Base-by-base conservation (phyloP, 495 filamentous ascomycete genomes). In the Halenospora varia region DNA sequence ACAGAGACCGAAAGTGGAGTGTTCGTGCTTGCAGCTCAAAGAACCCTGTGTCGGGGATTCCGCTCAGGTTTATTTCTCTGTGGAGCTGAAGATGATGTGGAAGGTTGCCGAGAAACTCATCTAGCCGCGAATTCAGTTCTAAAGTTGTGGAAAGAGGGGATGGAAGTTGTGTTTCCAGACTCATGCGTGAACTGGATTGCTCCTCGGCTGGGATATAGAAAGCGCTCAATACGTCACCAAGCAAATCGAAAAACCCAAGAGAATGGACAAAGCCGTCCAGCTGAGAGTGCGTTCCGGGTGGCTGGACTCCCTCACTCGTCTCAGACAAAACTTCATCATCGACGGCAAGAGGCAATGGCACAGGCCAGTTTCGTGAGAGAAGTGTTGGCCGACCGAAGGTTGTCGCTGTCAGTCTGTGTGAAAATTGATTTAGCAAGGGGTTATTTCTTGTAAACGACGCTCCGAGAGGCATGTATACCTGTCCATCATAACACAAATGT, bases 401-500 rank as follows among this genome's bases (percentile, higher is more conserved):
- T 4, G 13, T 4, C 4, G 29, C 4, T 4, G 29, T 35, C 29
- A 35, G 4, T 13, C 29, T 35, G 13, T 6, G 29, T 13, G 13
- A 4, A 35, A 35, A 35, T 35, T 6, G 13, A 35, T 35, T 35
- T 13, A 35, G 29, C 29, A 35, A 35, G 29, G 6, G 29, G 29
- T n/a, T n/a, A n/a, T n/a, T n/a, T n/a, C n/a, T n/a, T n/a, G n/a
- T n/a, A n/a, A n/a, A n/a, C n/a, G n/a, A n/a, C n/a, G n/a, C n/a
- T n/a, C n/a, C n/a, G n/a, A n/a, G 11, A 40, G 17, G 42, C n/a
- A 45, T 13, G 8, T 17, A 3, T 24, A 29, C 56, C 19, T 68
- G 71, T 70, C 64, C 57, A 48, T 78, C 13, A 66, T 60, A n/a
- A 75, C 62, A 62, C 74, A 76, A 18, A 66, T 70, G 55, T 72